Evolutionary conservation across 1,284 basidiomycete species (phyloP), one percentile per base, ranked within the genome.

Genomic region (Sparassis latifolia): DNA sequence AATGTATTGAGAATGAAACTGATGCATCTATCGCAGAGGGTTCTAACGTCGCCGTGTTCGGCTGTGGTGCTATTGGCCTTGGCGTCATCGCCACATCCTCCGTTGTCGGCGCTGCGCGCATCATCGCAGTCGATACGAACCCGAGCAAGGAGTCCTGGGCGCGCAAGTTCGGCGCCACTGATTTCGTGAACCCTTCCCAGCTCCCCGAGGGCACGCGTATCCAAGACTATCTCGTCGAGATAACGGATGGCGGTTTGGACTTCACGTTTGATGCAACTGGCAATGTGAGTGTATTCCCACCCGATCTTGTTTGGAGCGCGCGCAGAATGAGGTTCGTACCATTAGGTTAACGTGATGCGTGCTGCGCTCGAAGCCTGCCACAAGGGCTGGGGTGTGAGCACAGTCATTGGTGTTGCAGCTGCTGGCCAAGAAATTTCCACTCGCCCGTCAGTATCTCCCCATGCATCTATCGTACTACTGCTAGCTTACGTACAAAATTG

Each of bases 401-500:
- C 93, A 48, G 71, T 98, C 59, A 97, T 98, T 56, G 97, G 92
- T 58, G 92, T 96, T 40, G 92, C 92, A 4, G 89, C 92, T 39
- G 92, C 97, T n/a, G 97, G 97, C 4, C 86, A 97, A 65, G 96
- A 99, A 71, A 98, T 99, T 62, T 83, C 92, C 7, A 99, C 97
- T 45, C 80, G 97, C 55, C 96, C 96, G 80, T 92, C 67, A 74
- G 88, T 79, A 45, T n/a, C 38, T n/a, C 32, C 9, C 9, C 2
- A 9, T 28, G 27, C 33, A 29, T 4, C 42, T 47, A 38, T 33
- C 10, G 20, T 20, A 20, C 51, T 38, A 7, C 35, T 38, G 7
- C n/a, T 38, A 9, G 35, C 7, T 38, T n/a, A n/a, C 35, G 35
- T 38, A 7, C 35, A 20, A 20, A 20, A 20, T 32, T 35, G 47